phyloP scores from a whole-genome alignment of 2,329 filamentous ascomycete species.

The Trichoderma asperellum region DNA sequence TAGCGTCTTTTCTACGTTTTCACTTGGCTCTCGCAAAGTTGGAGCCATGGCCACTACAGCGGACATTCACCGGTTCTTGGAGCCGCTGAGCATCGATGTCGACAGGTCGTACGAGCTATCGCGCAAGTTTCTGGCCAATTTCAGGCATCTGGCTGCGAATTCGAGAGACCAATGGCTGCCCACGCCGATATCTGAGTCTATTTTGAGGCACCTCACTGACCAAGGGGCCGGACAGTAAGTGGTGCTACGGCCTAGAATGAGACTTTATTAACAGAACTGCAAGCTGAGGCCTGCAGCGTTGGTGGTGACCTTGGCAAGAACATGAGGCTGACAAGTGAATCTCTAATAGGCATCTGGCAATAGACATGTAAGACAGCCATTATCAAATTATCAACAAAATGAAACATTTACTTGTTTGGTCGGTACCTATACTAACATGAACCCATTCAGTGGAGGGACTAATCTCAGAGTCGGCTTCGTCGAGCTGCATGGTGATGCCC shows the following conservation, averaged over 20 bases:
- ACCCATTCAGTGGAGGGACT: slow-evolving; percentile 61
- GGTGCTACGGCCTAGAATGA: background rate
- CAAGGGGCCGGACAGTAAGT: slow-evolving; percentile 55
- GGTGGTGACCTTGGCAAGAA: background rate
- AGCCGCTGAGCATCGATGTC: slow-evolving; percentile 54
- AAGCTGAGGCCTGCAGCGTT: background rate
- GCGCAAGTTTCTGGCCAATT: slow-evolving; percentile 51
- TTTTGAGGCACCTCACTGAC: slow-evolving; percentile 54
- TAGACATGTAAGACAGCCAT: slow-evolving; percentile 63
- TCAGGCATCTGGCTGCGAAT: slow-evolving; percentile 54
- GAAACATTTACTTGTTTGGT: background rate
- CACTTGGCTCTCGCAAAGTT: background rate
- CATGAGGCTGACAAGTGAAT: slow-evolving; percentile 27
- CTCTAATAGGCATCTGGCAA: slow-evolving; percentile 58
- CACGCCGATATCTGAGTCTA: slow-evolving; percentile 64
- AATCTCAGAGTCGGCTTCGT: slow-evolving; percentile 71
- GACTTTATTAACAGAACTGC: background rate
- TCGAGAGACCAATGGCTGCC: slow-evolving; percentile 61
- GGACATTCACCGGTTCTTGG: slow-evolving; percentile 51
- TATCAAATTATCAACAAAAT: no score
- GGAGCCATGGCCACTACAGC: slow-evolving; percentile 35
- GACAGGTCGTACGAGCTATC: slow-evolving; percentile 53
- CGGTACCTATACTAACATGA: slow-evolving; percentile 7
- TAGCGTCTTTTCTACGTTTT: slow-evolving; percentile 7
- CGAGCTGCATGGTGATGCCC: slow-evolving; percentile 55